phyloP scores from a whole-genome alignment of 2,329 filamentous ascomycete genomes.

The Plectosphaerella plurivora region DNA sequence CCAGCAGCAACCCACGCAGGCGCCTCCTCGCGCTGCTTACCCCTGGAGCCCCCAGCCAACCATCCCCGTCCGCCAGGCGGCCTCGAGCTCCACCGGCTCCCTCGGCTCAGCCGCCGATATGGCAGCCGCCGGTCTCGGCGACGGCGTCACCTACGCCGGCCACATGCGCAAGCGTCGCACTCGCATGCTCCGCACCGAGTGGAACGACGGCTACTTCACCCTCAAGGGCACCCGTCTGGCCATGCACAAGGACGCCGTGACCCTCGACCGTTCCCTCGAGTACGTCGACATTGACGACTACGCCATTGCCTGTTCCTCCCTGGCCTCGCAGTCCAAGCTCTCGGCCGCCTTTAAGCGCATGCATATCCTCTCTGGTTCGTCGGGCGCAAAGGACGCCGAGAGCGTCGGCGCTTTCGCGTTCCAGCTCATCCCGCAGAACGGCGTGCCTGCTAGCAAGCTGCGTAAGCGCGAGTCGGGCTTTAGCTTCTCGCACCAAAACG shows the following conservation, averaged over 20 bases:
- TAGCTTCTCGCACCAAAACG: conserved; percentile 14
- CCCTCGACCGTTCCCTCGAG: conserved; percentile 58
- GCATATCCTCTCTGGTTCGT: conserved; percentile 47
- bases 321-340: conserved; percentile 74
- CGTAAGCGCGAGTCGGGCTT: conserved; percentile 47
- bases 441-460: conserved; percentile 36
- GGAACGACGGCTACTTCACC: conserved; percentile 88
- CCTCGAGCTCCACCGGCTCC: conserved; percentile 16
- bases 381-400: conserved; percentile 47
- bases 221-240: conserved; percentile 71
- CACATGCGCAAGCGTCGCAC: conserved; percentile 95
- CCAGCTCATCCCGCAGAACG: conserved; percentile 73
- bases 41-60: conserved; percentile 16
- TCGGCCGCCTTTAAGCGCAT: conserved; percentile 82
- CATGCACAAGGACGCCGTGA: conserved; percentile 63
- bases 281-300: conserved; percentile 88
- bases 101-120: conserved; percentile 15
- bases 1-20: conserved; percentile 29
- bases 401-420: conserved; percentile 72
- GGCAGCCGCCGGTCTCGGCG: conserved; percentile 25
- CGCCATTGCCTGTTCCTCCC: conserved; percentile 75
- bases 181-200: conserved; percentile 84
- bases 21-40: conserved; percentile 25
- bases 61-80: conserved; percentile 8
- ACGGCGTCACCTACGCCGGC: conserved; percentile 68